Percentiles rank a stretch among this genome's conserved stretches.
Evolutionary conservation across 2,329 filamentous ascomycete genomes (phyloP).

Genomic region (Penicillium sp.): DNA sequence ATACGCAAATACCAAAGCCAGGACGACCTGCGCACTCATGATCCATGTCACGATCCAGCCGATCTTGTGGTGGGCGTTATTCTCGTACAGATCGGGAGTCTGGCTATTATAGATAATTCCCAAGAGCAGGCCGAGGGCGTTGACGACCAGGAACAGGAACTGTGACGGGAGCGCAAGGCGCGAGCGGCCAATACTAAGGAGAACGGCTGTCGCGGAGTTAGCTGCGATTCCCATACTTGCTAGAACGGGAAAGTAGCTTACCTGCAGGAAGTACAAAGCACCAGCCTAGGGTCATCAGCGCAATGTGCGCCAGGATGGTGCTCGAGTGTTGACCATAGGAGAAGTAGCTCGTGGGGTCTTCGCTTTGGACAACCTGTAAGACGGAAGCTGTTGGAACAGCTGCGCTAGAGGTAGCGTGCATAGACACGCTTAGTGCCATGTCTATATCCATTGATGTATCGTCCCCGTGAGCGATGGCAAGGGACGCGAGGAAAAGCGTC

Average conservation of each 20-base stretch:
- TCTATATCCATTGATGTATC: conserved; percentile 34
- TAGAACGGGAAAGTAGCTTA: conserved; percentile 46
- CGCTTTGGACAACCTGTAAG: conserved; percentile 15
- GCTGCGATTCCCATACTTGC: neutral
- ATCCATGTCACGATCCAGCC: conserved; percentile 81
- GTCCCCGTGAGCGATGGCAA: conserved; percentile 36
- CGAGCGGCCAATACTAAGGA: conserved; percentile 80
- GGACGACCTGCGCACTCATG: conserved; percentile 64
- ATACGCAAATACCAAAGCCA: conserved; percentile 64
- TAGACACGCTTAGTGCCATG: conserved; percentile 29
- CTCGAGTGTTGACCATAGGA: conserved; percentile 40
- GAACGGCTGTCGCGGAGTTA: conserved; percentile 60
- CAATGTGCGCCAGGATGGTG: conserved; percentile 66
- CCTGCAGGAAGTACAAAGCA: conserved; percentile 69
- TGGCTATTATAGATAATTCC: conserved; percentile 71
- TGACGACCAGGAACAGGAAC: conserved; percentile 62
- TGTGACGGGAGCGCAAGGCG: conserved; percentile 68
- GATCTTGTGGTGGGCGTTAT: conserved; percentile 83
- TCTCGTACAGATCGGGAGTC: conserved; percentile 81
- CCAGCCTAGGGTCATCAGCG: conserved; percentile 69
- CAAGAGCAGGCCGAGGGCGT: conserved; percentile 63
- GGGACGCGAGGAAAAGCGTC: conserved; percentile 28
- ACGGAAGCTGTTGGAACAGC: conserved; percentile 17
- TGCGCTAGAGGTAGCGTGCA: conserved; percentile 16
- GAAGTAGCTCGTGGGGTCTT: conserved; percentile 46